These are phyloP conservation scores for Clarireedia paspali DNA, from an alignment of 2,329 filamentous ascomycete genomes.

Conservation along the genomic window DNA sequence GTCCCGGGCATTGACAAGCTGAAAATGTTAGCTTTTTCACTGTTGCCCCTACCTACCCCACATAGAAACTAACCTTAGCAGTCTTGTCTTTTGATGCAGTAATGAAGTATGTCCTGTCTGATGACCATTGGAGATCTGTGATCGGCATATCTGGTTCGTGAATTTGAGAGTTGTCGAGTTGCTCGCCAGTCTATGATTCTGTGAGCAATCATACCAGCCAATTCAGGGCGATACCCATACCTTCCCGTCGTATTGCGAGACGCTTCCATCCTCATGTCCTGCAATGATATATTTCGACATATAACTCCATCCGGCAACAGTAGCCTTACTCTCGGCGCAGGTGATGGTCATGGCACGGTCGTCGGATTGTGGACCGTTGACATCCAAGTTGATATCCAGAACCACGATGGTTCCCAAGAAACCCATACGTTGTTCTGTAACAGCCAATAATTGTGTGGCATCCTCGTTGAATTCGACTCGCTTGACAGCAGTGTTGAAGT, in stretches of 20 bases:
- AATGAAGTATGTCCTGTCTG: conserved; percentile 95
- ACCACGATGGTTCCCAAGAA: conserved; percentile 92
- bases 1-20: conserved; percentile 78
- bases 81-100: conserved; percentile 98
- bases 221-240: conserved; percentile 33
- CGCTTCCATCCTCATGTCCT: conserved; percentile 90
- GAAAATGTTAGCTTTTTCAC: conserved; percentile 10
- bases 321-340: conserved; percentile 93
- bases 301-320: conserved; percentile 95
- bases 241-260: conserved; percentile 90
- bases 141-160: conserved; percentile 75
- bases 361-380: conserved; percentile 73
- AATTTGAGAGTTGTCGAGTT: conserved; percentile 69
- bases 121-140: conserved; percentile 90
- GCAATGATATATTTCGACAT: conserved; percentile 93
- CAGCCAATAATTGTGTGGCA: conserved; percentile 79
- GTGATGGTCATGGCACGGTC: conserved; percentile 82
- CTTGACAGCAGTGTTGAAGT: conserved; percentile 95
- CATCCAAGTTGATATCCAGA: conserved; percentile 78
- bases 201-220: conserved; percentile 13
- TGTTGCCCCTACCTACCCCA: neutral
- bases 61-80: conserved; percentile 57
- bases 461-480: conserved; percentile 96
- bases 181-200: conserved; percentile 59
- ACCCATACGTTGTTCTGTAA: conserved; percentile 98